Conservation (phyloP, 2,329 filamentous ascomycete species). For the Pyrenochaeta sp. region DNA sequence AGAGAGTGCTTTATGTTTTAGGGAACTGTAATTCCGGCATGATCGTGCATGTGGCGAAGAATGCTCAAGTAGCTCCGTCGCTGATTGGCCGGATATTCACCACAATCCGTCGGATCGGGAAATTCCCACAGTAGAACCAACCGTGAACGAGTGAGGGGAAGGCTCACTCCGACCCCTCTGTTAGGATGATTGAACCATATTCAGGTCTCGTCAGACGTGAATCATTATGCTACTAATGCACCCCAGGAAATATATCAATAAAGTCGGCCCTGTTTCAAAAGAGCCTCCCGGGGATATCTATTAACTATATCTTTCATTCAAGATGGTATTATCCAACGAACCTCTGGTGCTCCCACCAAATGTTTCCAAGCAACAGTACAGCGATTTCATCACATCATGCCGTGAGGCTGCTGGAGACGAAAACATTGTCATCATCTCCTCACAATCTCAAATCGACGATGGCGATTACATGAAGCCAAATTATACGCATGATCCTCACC, state of each 20-base stretch:
- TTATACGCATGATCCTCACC: slow-evolving; percentile 53
- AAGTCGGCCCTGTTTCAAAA: too few species aligned
- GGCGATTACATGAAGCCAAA: slow-evolving; percentile 28
- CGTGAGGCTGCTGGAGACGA: slow-evolving; percentile 4
- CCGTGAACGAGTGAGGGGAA: too few species aligned
- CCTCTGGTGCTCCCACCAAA: slow-evolving; percentile 13
- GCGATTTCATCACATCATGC: slow-evolving; percentile 3
- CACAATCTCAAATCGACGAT: slow-evolving; percentile 14
- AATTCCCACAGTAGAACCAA: slow-evolving; percentile 1
- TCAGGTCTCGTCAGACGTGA: too few species aligned
- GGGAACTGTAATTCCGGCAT: too few species aligned
- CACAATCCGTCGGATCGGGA: background rate
- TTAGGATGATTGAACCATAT: too few species aligned
- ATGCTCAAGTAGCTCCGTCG: too few species aligned
- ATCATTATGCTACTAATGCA: too few species aligned
- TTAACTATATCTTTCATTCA: background rate
- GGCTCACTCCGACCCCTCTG: too few species aligned
- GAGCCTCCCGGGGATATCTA: background rate
- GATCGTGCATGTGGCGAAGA: too few species aligned
- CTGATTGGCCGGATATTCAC: background rate
- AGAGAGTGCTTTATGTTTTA: too few species aligned
- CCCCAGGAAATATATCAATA: background rate
- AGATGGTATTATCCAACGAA: slow-evolving; percentile 3
- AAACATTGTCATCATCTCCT: slow-evolving; percentile 15
- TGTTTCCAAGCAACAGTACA: slow-evolving; percentile 3